Evolutionary conservation across 352 stramenopile species (phyloP).

Genomic region (Pythium myriotylum): DNA sequence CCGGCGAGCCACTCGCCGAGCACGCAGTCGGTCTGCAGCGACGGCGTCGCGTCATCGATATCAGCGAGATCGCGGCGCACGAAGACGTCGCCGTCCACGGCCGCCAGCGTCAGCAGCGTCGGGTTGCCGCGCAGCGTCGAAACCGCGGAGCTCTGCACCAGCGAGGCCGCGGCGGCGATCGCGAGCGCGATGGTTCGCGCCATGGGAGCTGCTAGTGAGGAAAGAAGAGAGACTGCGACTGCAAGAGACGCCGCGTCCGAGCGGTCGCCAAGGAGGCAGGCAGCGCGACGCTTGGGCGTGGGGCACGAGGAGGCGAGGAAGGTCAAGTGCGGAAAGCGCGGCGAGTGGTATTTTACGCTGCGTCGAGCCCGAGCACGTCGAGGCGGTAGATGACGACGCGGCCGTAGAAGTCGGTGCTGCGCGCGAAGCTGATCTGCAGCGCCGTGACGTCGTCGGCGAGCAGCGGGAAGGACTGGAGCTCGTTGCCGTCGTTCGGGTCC

Average conservation of each 20-base stretch:
- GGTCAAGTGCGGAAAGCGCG: too few species aligned
- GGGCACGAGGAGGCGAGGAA: too few species aligned
- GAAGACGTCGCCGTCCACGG: constrained; percentile 2
- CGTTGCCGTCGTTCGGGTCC: constrained; percentile 56
- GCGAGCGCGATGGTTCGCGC: too few species aligned
- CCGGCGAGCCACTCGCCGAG: background rate
- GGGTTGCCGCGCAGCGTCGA: background rate
- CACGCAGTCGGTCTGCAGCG: background rate
- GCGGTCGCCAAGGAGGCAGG: too few species aligned
- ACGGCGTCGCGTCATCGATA: background rate
- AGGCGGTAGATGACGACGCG: constrained; percentile 69
- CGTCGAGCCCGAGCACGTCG: constrained; percentile 44
- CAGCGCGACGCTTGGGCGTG: too few species aligned
- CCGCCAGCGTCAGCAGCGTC: background rate
- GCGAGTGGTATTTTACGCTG: background rate
- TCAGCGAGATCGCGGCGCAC: background rate
- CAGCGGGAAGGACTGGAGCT: constrained; percentile 49
- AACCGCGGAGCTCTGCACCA: background rate
- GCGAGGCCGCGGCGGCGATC: background rate
- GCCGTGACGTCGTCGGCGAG: constrained; percentile 32
- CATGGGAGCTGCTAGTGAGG: too few species aligned
- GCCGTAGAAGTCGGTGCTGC: constrained; percentile 77
- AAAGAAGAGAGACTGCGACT: too few species aligned
- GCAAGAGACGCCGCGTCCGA: too few species aligned
- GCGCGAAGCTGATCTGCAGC: constrained; percentile 52